Evolutionary conservation across 345 rosid species (phyloP).

Genomic region (Geranium brycei): DNA sequence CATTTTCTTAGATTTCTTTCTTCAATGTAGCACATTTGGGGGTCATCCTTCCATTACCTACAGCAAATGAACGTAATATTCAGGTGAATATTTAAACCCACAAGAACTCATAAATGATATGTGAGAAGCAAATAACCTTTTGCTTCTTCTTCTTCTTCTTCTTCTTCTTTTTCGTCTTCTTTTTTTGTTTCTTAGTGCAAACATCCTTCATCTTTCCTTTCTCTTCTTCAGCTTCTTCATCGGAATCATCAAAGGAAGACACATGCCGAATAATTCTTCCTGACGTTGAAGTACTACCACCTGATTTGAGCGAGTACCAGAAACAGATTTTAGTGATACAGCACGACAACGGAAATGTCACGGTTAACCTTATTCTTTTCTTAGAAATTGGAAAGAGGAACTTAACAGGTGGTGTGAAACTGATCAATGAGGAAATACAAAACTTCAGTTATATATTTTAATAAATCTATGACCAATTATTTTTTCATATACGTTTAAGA

Average conservation of each 20-base stretch:
- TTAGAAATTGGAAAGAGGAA: not conserved
- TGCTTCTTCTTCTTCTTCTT: not conserved
- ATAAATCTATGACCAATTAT: not conserved
- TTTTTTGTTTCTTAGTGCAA: not conserved
- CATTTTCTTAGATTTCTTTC: not conserved
- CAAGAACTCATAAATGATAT: not conserved
- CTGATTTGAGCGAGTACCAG: not conserved
- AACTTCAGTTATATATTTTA: not conserved
- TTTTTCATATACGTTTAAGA: not conserved
- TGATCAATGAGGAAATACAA: not conserved
- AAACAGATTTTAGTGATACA: not conserved
- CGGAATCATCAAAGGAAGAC: not conserved
- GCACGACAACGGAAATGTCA: not conserved
- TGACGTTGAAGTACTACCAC: not conserved
- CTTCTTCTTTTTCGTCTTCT: not conserved
- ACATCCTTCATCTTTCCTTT: not conserved
- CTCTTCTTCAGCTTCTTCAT: not conserved
- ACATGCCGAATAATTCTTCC: not conserved
- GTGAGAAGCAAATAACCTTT: not conserved
- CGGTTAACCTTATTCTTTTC: no score
- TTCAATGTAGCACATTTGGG: not conserved
- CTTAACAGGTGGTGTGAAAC: not conserved
- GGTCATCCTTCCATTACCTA: not conserved
- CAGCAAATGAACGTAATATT: not conserved
- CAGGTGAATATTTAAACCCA: not conserved